These are phyloP conservation scores for Saraca asoca DNA, from an alignment of 331 rosid species.

Conservation along the genomic window DNA sequence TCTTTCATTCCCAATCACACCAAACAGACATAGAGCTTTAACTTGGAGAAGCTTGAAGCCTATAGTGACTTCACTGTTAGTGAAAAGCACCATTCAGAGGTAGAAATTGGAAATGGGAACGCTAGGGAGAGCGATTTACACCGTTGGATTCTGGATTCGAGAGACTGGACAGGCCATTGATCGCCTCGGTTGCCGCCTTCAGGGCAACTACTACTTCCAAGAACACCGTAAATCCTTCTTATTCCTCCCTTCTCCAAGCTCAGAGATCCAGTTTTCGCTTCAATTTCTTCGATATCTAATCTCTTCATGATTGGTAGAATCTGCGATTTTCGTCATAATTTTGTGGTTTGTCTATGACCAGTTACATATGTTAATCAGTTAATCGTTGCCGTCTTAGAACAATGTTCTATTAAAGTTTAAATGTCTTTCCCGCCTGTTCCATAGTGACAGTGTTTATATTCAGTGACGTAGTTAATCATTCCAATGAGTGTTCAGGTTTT, in stretches of 20 bases:
- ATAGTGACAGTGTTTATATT: background rate
- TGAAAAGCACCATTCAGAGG: background rate
- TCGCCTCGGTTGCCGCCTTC: conserved; percentile 82
- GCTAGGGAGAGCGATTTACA: conserved; percentile 73
- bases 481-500: background rate
- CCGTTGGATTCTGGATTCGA: conserved; percentile 84
- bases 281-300: background rate
- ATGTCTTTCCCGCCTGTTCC: background rate
- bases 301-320: background rate
- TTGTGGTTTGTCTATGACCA: background rate
- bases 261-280: conserved; percentile 19
- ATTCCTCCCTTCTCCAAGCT: conserved; percentile 8
- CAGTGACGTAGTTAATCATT: background rate
- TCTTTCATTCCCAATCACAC: background rate
- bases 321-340: background rate
- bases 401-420: background rate
- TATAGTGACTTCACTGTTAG: background rate
- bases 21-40: background rate
- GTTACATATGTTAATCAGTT: background rate
- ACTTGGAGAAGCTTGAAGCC: conserved; percentile 1
- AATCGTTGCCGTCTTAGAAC: background rate
- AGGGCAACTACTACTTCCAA: conserved; percentile 69
- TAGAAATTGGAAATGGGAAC: conserved; percentile 60
- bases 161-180: conserved; percentile 87
- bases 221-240: conserved; percentile 63